Percentiles rank a stretch among this genome's conserved stretches.
Conservation (phyloP, 2,329 filamentous ascomycete species). For the Colletotrichum sp. region DNA sequence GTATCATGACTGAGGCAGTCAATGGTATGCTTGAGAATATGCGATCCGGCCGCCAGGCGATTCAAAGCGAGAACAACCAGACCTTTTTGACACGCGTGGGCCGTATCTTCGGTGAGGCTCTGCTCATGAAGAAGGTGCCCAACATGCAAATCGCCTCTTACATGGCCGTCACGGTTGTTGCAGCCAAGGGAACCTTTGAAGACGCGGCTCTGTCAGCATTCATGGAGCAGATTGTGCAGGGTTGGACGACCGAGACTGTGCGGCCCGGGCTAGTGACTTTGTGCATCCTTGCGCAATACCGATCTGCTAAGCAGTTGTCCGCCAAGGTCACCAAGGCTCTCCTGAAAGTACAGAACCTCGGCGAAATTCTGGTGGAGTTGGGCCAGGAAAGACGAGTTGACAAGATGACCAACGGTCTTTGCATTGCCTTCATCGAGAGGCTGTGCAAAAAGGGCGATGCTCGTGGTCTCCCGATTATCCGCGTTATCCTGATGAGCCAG, state of each 20-base stretch:
- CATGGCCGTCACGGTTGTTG: constrained; percentile 87
- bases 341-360: constrained; percentile 66
- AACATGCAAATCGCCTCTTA: constrained; percentile 88
- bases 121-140: constrained; percentile 76
- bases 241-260: constrained; percentile 77
- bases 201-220: constrained; percentile 83
- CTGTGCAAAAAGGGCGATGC: constrained; percentile 65
- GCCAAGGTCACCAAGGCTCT: constrained; percentile 73
- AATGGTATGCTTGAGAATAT: constrained; percentile 81
- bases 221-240: constrained; percentile 85
- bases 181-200: constrained; percentile 79
- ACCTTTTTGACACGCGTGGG: constrained; percentile 71
- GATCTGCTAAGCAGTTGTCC: constrained; percentile 72
- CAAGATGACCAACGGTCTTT: constrained; percentile 75
- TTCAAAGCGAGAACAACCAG: constrained; percentile 83
- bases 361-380: constrained; percentile 64
- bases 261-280: constrained; percentile 79
- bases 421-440: constrained; percentile 67
- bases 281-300: constrained; percentile 81
- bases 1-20: constrained; percentile 83
- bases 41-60: constrained; percentile 74
- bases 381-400: constrained; percentile 71
- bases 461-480: constrained; percentile 62
- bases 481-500: constrained; percentile 63
- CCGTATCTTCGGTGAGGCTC: constrained; percentile 77